A percentile compares a stretch with the other conserved stretches of the same genome.
These are phyloP conservation scores for Fusarium xylarioides DNA, from an alignment of 2,329 filamentous ascomycete species.

Conservation along the genomic window DNA sequence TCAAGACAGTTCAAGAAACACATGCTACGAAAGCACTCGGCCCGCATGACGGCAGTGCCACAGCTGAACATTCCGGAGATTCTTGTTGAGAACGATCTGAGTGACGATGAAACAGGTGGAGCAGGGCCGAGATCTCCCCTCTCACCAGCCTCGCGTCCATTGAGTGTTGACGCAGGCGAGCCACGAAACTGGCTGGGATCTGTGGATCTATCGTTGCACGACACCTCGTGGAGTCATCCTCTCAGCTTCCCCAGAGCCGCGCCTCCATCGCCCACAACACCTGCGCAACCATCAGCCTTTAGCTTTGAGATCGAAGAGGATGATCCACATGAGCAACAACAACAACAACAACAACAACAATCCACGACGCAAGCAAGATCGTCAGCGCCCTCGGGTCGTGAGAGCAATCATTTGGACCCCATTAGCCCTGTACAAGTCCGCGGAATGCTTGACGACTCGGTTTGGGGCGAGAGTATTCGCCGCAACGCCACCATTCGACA, in stretches of 20 bases:
- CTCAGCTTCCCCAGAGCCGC: conserved; percentile 63
- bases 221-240: conserved; percentile 55
- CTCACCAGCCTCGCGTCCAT: conserved; percentile 31
- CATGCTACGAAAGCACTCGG: conserved; percentile 75
- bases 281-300: conserved; percentile 63
- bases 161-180: conserved; percentile 45
- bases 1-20: conserved; percentile 81
- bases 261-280: conserved; percentile 51
- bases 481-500: conserved; percentile 79
- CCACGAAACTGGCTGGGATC: conserved; percentile 56
- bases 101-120: conserved; percentile 46
- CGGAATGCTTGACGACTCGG: conserved; percentile 86
- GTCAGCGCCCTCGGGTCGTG: conserved; percentile 61
- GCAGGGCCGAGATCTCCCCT: conserved; percentile 36
- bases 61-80: conserved; percentile 90
- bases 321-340: conserved; percentile 42
- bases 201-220: conserved; percentile 53
- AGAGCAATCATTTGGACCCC: conserved; percentile 56
- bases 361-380: conserved; percentile 54
- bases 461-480: conserved; percentile 92
- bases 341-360: conserved; percentile 33
- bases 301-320: conserved; percentile 67
- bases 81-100: conserved; percentile 81
- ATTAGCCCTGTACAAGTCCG: conserved; percentile 74
- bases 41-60: conserved; percentile 80